Conservation (phyloP, 192 early-diverging fungal species). For the Fimicolochytrium jonesii region DNA sequence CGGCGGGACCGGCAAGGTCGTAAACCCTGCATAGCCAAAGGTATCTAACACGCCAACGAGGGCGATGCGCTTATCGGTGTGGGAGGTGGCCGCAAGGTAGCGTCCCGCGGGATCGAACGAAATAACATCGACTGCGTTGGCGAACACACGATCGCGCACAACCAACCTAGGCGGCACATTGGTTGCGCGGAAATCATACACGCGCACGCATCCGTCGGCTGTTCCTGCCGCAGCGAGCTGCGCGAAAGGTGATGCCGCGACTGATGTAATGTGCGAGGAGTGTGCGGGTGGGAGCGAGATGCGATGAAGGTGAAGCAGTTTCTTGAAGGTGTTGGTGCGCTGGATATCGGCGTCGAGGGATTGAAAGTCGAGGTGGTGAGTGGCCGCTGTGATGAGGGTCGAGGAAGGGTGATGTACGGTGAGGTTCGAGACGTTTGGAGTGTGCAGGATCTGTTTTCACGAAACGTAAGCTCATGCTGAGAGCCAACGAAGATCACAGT, state of each 20-base stretch:
- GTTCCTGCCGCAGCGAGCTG: constrained; percentile 3
- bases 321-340: neutral
- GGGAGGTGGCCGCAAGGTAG: constrained; percentile 23
- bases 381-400: neutral
- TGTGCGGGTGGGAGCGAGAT: neutral
- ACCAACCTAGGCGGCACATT: neutral
- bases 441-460: too few relatives aligned
- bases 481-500: too few relatives aligned
- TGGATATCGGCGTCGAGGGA: neutral
- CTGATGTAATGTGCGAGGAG: neutral
- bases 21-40: constrained; percentile 30
- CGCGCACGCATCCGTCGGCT: neutral
- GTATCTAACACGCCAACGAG: constrained; percentile 27
- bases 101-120: constrained; percentile 40
- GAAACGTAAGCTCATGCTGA: too few relatives aligned
- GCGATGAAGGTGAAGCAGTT: neutral
- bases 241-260: neutral
- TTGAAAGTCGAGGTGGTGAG: neutral
- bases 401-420: neutral
- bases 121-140: neutral
- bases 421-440: too few relatives aligned
- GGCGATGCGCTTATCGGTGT: constrained; percentile 15
- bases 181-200: neutral
- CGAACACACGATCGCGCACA: neutral
- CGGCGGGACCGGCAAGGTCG: too few relatives aligned